Conservation (phyloP, 345 rosid species). For the Excoecaria cochinchinensis region DNA sequence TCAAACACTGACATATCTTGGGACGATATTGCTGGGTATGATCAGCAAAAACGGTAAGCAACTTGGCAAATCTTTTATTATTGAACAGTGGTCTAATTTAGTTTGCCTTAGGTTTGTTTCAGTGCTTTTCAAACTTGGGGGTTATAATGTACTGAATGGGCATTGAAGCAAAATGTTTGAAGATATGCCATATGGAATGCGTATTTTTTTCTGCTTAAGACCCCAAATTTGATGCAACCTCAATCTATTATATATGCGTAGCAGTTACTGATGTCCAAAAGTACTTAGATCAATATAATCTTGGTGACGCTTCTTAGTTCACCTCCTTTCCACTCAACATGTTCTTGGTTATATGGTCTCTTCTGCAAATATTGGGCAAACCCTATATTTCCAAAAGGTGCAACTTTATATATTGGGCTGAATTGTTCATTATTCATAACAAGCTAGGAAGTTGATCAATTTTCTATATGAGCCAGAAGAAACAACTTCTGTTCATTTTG, state of each 20-base stretch:
- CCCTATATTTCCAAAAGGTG: no score
- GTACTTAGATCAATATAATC: neutral
- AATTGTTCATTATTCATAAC: neutral
- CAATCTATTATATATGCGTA: neutral
- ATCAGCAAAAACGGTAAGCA: slow-evolving; percentile 69
- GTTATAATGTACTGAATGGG: neutral
- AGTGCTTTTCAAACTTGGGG: neutral
- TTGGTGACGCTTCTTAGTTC: neutral
- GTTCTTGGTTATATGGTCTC: no score
- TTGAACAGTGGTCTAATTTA: neutral
- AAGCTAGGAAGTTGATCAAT: neutral
- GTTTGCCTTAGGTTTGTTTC: neutral
- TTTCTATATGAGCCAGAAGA: neutral
- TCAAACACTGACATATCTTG: slow-evolving; percentile 60
- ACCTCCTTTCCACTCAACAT: neutral
- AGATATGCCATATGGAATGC: neutral
- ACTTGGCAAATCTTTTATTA: slow-evolving; percentile 6
- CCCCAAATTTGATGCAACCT: neutral
- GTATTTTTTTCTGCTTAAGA: neutral
- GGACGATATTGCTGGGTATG: slow-evolving; percentile 92
- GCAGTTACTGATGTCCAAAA: neutral
- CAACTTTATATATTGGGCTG: neutral
- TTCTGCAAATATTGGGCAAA: neutral
- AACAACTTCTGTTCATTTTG: neutral
- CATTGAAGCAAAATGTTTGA: neutral